Evolutionary conservation across 2,329 filamentous ascomycete genomes (phyloP).

Genomic region (Mycosphaerella arachidis): DNA sequence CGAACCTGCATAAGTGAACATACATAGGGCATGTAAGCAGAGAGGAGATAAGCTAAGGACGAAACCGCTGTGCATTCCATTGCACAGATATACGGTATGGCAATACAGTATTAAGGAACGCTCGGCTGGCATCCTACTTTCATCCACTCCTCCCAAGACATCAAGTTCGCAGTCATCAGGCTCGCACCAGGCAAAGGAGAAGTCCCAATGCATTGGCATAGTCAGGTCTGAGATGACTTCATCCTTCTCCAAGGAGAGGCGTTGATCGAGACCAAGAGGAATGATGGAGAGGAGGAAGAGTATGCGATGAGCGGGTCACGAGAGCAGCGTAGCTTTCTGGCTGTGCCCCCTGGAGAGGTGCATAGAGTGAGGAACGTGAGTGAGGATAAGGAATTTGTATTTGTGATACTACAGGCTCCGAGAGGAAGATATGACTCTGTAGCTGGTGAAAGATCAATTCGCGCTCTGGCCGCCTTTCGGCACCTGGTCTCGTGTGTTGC

Average conservation of each 20-base stretch:
- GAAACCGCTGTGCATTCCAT: not conserved
- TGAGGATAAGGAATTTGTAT: conserved; percentile 12
- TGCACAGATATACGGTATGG: not conserved
- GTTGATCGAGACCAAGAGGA: conserved; percentile 12
- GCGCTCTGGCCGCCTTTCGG: not conserved
- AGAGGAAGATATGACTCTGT: conserved; percentile 14
- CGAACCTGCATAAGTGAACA: not conserved
- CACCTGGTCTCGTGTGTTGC: not conserved
- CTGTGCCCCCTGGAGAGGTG: conserved; percentile 11
- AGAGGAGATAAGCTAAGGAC: not conserved
- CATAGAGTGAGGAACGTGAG: conserved; percentile 15
- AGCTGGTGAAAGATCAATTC: not conserved
- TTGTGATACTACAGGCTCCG: conserved; percentile 14
- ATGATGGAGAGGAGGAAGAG: conserved; percentile 12
- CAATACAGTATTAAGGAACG: no score
- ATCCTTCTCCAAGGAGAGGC: conserved; percentile 4
- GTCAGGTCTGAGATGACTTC: conserved; percentile 11
- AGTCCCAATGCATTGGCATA: conserved; percentile 11
- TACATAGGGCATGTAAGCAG: not conserved
- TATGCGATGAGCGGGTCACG: conserved; percentile 10
- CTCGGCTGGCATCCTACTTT: conserved; percentile 14
- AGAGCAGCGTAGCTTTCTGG: conserved; percentile 10
- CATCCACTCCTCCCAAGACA: conserved; percentile 14
- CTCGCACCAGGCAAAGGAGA: conserved; percentile 7
- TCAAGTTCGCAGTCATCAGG: conserved; percentile 15